Evolutionary conservation across 345 rosid species (phyloP).

Genomic region (Rubroshorea leprosula): DNA sequence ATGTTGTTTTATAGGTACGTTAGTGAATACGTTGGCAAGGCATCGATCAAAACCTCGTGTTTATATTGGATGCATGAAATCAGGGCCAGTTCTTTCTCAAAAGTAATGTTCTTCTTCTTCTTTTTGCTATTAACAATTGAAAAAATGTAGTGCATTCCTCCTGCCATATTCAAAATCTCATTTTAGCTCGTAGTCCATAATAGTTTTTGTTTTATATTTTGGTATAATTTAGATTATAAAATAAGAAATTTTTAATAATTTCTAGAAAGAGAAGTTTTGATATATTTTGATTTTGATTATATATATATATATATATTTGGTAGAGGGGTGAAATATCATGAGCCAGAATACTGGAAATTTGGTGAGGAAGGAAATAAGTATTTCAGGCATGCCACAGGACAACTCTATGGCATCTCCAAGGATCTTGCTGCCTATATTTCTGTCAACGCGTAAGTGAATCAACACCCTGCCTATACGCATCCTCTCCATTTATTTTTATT

Average conservation of each 20-base stretch:
- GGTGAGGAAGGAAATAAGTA: constrained; percentile 92
- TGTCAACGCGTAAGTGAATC: constrained; percentile 47
- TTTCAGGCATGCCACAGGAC: constrained; percentile 91
- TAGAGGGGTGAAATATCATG: constrained; percentile 77
- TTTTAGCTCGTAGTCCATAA: too few species aligned
- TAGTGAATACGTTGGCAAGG: constrained; percentile 45
- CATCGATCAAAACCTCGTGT: constrained; percentile 59
- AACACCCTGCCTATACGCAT: neutral
- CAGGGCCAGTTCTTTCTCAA: constrained; percentile 79
- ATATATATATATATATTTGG: neutral
- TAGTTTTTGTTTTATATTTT: too few species aligned
- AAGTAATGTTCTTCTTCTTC: constrained; percentile 34
- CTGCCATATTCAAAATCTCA: neutral
- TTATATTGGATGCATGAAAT: constrained; percentile 98
- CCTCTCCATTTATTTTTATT: too few species aligned
- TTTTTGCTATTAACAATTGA: neutral
- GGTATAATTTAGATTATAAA: too few species aligned
- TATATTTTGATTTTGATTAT: too few species aligned
- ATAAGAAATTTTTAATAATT: too few species aligned
- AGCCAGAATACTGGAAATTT: constrained; percentile 91
- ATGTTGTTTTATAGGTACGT: constrained; percentile 33
- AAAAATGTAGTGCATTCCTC: neutral
- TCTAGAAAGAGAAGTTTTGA: neutral
- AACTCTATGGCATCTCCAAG: constrained; percentile 79
- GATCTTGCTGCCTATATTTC: constrained; percentile 85